Base-by-base conservation (phyloP, 805 yeast species). In the Lachancea thermotolerans region DNA sequence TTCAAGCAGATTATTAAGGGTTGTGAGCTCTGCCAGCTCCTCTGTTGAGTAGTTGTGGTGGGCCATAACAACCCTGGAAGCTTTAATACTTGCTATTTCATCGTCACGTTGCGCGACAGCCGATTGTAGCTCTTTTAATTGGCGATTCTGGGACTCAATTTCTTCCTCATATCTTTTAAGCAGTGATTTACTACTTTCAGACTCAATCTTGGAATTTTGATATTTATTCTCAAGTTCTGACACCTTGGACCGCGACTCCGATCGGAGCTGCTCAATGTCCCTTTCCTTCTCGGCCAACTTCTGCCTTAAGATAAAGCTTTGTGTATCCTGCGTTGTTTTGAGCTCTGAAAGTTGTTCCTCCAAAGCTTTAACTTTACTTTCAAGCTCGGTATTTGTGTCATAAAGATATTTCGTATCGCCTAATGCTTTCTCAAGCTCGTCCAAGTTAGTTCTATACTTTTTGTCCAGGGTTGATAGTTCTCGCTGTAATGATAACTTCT, bases 41-140 rank as follows among this genome's bases (percentile, higher is more conserved):
- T 65, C 66, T 16, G 74, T 56, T 16, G 49, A 42, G 42, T 55
- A 53, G 39, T 51, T 56, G 30, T 53, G 57, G 39, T 60, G 65
- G 25, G 73, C 73, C 39, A 65, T 55, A 1, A 66, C 55, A 5
- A 62, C 60, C 39, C 67, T 66, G 36, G 66, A 62, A 35, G 59
- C 58, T 41, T 61, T 53, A 31, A 65, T 46, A 7, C 57, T 50
- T 5, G 60, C 56, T 4, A 67, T 47, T 32, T 58, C 55, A 10
- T 56, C 54, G 28, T 63, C 56, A 51, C 62, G 52, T 10, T 54
- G 52, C 10, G 49, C 49, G 11, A 58, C 34, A 12, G 53, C 41
- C 31, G 49, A 41, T 31, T 53, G 59, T 28, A 65, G 40, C 2
- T 42, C 42, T n/a, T 43, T 49, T 16, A 59, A 50, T 44, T 62